These are phyloP conservation scores for Brassica nigra DNA, from an alignment of 345 rosid genomes.

Conservation along the genomic window DNA sequence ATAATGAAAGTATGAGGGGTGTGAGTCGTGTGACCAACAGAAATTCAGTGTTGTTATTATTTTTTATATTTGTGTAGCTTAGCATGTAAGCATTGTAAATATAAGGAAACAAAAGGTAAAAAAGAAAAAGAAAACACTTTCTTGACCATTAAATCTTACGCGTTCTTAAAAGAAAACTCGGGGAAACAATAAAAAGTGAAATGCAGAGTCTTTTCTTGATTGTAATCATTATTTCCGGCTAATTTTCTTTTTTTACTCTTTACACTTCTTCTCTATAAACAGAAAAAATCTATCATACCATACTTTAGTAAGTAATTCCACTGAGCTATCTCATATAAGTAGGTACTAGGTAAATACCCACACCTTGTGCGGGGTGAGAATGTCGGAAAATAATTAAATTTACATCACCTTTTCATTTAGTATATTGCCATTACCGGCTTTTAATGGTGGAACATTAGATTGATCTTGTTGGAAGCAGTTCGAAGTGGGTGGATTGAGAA, in stretches of 20 bases:
- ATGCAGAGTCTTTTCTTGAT: conserved; percentile 12
- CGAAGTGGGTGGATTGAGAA: no score
- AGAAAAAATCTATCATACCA: neutral
- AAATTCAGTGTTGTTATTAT: neutral
- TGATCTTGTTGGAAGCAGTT: no score
- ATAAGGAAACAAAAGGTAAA: conserved; percentile 20
- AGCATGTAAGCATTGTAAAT: conserved; percentile 37
- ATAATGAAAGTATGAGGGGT: neutral
- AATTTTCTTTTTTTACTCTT: neutral
- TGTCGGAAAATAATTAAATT: no score
- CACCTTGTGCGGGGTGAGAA: no score
- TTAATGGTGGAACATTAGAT: no score
- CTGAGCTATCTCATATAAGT: neutral
- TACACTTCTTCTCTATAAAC: neutral
- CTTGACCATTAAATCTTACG: conserved; percentile 33
- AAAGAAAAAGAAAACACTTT: conserved; percentile 29
- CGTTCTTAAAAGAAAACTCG: conserved; percentile 6
- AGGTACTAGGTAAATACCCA: no score
- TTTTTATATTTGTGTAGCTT: neutral
- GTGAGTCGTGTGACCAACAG: neutral
- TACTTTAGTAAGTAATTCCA: neutral
- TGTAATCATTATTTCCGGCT: conserved; percentile 18
- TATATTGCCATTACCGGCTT: no score
- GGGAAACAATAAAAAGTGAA: conserved; percentile 12
- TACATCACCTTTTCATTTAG: no score